Base-by-base conservation (phyloP, 495 filamentous ascomycete species). In the Xylaria cubensis region DNA sequence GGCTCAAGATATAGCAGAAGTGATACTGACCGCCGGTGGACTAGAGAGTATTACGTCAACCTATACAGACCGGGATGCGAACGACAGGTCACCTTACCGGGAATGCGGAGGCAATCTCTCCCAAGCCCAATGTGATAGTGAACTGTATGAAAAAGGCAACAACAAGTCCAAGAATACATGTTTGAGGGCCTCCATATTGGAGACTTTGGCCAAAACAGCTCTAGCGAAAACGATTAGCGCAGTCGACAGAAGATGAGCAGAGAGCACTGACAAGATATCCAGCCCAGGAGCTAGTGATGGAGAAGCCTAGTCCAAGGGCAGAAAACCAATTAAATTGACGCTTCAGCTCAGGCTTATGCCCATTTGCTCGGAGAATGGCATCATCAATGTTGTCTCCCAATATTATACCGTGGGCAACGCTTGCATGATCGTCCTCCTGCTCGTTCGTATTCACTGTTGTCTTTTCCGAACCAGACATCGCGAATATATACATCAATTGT, bases 21-120 rank as follows among this genome's bases (percentile, higher is more conserved):
- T 80, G 76, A 69, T 80, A 83, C 63, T 83, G 82, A 9, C 82
- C 82, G 15, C 82, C 82, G 4, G 80, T 80, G 1, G 82, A 81
- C 34, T 80, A 77, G 68, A 80, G 81, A 59, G 77, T 76, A 61
- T 78, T 32, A 82, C 59, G 64, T 83, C 82, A 41, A 77, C 78
- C 41, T 80, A 55, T 21, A 78, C 76, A 24, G 4, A 34, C 13
- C 15, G 2, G 15, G 26, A 34, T 29, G 0, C 21, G 4, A 56
- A 21, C 9, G 24, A 19, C 77, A 42, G 5, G 77, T 78, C 9
- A 75, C 75, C 41, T 70, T 58, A 58, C 55, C 55, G 55, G 55
- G 17, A 36, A 68, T 7, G 15, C 44, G n/a, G 44, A 41, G 26
- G 32, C 64, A 44, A 53, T 32, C 50, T 53, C 50, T 17, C 64